phyloP scores from a whole-genome alignment of 163 green algal species.

The Volvox carteri region DNA sequence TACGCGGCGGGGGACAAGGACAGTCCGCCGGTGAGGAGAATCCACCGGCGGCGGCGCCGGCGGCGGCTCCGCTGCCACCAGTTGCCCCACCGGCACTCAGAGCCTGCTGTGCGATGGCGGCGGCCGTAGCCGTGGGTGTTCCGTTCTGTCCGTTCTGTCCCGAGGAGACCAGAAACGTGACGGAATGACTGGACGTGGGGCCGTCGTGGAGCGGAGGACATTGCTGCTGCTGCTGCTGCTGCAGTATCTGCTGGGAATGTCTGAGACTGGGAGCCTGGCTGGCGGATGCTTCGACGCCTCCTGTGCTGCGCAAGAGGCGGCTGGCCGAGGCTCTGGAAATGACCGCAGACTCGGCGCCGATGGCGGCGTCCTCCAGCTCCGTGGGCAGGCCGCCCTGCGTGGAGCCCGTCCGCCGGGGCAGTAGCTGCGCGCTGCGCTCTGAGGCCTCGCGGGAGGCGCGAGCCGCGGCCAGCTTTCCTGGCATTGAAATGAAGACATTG shows the following conservation, averaged over 20 bases:
- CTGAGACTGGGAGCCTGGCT: background rate
- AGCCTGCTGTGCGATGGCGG: background rate
- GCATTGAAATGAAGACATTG: conserved; percentile 45
- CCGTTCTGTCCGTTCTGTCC: conserved; percentile 12
- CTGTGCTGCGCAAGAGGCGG: background rate
- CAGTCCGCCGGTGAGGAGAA: background rate
- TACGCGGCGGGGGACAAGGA: background rate
- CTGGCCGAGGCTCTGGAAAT: background rate
- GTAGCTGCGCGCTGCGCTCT: background rate
- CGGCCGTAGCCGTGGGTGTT: conserved; percentile 20
- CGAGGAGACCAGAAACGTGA: conserved; percentile 30
- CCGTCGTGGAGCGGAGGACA: background rate
- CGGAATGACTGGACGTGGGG: background rate
- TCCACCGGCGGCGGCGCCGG: background rate
- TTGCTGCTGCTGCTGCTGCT: background rate
- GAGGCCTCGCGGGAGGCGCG: conserved; percentile 28
- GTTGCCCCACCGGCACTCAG: background rate
- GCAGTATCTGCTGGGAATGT: background rate
- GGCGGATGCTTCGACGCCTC: background rate
- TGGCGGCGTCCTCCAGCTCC: conserved; percentile 31
- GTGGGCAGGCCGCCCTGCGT: background rate
- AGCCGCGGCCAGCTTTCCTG: conserved; percentile 28
- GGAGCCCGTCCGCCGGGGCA: background rate
- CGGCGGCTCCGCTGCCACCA: background rate
- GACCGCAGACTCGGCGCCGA: background rate